Evolutionary conservation across 345 rosid species (phyloP), one percentile per base, ranked within the genome.

Genomic region (Salix udensis): DNA sequence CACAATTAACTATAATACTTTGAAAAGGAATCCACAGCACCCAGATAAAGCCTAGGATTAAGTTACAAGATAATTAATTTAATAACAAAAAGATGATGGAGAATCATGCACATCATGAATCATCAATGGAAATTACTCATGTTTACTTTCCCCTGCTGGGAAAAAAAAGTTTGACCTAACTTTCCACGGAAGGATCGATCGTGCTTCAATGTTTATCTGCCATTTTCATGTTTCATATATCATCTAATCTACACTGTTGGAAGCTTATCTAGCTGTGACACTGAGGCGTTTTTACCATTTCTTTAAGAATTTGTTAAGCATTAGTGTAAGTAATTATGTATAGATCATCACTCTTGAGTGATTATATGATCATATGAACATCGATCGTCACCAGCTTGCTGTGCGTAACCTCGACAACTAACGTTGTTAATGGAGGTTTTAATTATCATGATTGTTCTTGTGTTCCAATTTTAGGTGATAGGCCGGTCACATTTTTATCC

Each of bases 31-130:
- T 83, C 84, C 72, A 40, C 66, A 44, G 74, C 73, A 88, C 79
- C 81, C 74, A 26, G 68, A 81, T 81, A 82, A 84, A 84, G 79
- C 76, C 75, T 78, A 46, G 3, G 0, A 34, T 46, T 14, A 69
- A 75, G 53, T 76, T 67, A 70, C 48, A 21, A 70, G 78, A 66
- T 77, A 52, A 66, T 76, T 75, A 67, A 52, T 82, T 79, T 37
- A 78, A 74, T 81, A 61, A 79, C 46, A 74, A 61, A 80, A 13
- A 67, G 50, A 46, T 79, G 80, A 85, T 77, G 88, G 82, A 75
- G 91, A 88, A 85, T 83, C 90, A 82, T 84, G 74, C 87, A 81
- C 87, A 81, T 85, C 88, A 82, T 82, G 81, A 79, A 81, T 85
- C 88, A 82, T 82, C 82, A 79, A 37, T 74, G 34, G 74, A 75